Base-by-base conservation (phyloP, 2,329 filamentous ascomycete species). In the Apiospora koreana region DNA sequence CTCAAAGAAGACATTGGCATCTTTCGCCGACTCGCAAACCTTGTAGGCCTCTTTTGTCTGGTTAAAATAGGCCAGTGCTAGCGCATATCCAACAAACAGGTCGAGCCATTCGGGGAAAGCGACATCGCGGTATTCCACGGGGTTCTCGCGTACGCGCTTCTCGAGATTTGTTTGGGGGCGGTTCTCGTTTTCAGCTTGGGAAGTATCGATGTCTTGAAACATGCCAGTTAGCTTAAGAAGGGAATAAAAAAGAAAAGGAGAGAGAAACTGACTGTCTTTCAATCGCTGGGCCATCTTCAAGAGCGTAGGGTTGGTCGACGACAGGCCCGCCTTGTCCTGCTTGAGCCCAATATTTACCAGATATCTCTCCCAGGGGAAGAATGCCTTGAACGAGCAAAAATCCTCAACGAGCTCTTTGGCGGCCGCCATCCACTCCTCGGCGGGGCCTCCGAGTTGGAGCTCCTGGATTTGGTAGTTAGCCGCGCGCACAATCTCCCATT, bases 31-130 rank as follows among this genome's bases (percentile, higher is more conserved):
- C 72, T 94, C 90, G 74, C 97, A 91, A 9, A 94, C 89, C 67
- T 92, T 89, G 79, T 97, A 98, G 67, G 94, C 91, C 72, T 94
- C 91, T 54, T 91, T 86, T 18, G 88, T 84, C 65, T 92, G 89
- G 43, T 91, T 91, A 25, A 86, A 83, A 54, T 89, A 88, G 9
- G 94, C 93, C 42, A 96, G 87, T 6, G 91, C 86, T 65, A 98
- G 86, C 3, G 94, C 93, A 78, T 97, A 97, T 76, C 96, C 93
- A 45, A 97, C 87, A 78, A 99, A 97, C 0, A 97, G 86, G 74
- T 97, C 93, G 3, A 98, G 87, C 96, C 96, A 99, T 65, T 90
- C 87, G 70, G 91, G 86, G 77, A 98, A 97, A 0, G 90, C 84
- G 65, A 98, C 93, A 9, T 92, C 93, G 74, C 94, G 91, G 68